These are phyloP conservation scores for Colletotrichum karsti DNA, from an alignment of 2,329 filamentous ascomycete genomes.

Conservation along the genomic window DNA sequence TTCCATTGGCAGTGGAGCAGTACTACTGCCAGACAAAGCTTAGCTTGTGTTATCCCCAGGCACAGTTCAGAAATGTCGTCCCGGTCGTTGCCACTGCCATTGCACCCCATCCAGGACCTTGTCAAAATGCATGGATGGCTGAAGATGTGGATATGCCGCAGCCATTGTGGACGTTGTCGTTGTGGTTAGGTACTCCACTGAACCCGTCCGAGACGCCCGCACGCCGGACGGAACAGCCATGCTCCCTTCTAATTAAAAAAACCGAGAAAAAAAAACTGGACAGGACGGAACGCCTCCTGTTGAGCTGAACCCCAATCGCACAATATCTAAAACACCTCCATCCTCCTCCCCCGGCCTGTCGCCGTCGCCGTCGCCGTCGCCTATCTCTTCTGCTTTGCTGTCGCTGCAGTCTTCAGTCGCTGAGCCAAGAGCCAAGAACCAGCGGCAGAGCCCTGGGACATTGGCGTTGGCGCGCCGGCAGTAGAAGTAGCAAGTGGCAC, in stretches of 20 bases:
- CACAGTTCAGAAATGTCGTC: background rate
- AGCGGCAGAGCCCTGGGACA: constrained; percentile 3
- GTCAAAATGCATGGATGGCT: background rate
- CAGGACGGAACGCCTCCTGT: background rate
- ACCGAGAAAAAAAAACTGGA: constrained; percentile 17
- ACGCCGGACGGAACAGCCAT: constrained; percentile 1
- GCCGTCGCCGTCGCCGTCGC: too few relatives aligned
- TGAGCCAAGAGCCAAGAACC: constrained; percentile 2
- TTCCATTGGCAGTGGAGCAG: constrained; percentile 4
- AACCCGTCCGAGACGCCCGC: constrained; percentile 17
- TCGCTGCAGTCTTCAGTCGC: background rate
- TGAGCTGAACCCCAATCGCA: background rate
- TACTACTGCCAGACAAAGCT: constrained; percentile 14
- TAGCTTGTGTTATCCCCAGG: constrained; percentile 1
- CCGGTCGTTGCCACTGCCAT: constrained; percentile 1
- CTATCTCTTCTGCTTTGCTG: background rate
- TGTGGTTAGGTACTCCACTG: constrained; percentile 12
- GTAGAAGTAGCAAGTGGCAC: constrained; percentile 9
- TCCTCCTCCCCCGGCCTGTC: background rate
- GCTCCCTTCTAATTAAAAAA: background rate
- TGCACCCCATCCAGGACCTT: background rate
- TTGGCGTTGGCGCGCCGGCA: constrained; percentile 15
- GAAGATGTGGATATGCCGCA: constrained; percentile 6
- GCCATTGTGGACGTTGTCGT: background rate
- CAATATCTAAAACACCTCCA: constrained; percentile 1